Conservation (phyloP, 2,329 filamentous ascomycete species). For the Septoria petroselini region DNA sequence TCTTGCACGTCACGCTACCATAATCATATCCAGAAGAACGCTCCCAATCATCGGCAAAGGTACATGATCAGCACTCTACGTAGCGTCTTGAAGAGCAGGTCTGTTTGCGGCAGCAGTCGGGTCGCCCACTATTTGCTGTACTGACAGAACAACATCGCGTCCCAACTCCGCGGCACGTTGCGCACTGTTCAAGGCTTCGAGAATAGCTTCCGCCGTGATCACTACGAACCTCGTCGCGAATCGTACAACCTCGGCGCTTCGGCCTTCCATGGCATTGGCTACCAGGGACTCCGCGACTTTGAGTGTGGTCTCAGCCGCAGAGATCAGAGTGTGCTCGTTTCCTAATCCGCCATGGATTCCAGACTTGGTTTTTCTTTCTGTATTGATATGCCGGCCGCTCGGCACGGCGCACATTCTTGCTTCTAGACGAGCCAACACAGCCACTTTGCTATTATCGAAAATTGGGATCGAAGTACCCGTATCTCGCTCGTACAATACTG, state of each 20-base stretch:
- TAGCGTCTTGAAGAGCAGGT: too few species aligned
- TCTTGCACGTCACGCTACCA: too few species aligned
- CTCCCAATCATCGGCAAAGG: too few species aligned
- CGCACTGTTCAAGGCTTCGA: slow-evolving; percentile 14
- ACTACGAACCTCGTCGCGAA: slow-evolving; percentile 13
- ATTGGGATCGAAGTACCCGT: too few species aligned
- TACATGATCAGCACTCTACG: too few species aligned
- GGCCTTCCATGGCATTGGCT: slow-evolving; percentile 9
- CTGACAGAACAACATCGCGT: slow-evolving; percentile 5
- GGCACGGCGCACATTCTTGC: slow-evolving; percentile 19
- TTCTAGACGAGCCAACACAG: slow-evolving; percentile 17
- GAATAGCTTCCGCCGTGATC: slow-evolving; percentile 17
- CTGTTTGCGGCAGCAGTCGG: background rate
- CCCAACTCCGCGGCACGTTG: slow-evolving; percentile 13
- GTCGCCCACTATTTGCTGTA: background rate
- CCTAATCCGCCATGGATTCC: background rate
- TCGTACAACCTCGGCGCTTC: slow-evolving; percentile 16
- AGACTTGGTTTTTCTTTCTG: background rate
- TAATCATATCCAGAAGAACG: too few species aligned
- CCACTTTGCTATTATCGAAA: too few species aligned
- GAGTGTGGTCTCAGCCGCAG: slow-evolving; percentile 12
- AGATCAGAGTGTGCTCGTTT: slow-evolving; percentile 7
- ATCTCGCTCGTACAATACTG: too few species aligned
- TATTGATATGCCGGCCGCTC: background rate
- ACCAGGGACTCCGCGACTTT: slow-evolving; percentile 16